Evolutionary conservation across 2,329 filamentous ascomycete species (phyloP).

Genomic region (Aspergillus sp.): DNA sequence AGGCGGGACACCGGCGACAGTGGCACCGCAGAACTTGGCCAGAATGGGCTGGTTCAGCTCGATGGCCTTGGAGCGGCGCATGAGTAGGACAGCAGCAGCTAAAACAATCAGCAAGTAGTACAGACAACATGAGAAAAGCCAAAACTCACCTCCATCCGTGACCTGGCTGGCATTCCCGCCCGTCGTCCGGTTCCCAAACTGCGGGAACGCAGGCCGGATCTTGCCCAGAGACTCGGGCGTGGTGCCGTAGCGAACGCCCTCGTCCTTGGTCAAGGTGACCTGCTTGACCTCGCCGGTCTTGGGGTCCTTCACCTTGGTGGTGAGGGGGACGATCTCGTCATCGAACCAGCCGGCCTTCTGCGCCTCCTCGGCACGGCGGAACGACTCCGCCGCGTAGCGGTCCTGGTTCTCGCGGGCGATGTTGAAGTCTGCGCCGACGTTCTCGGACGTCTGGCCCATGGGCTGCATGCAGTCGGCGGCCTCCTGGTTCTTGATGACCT

Average conservation of each 20-base stretch:
- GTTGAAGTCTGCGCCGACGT: conserved; percentile 83
- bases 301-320: conserved; percentile 69
- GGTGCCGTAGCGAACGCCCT: conserved; percentile 84
- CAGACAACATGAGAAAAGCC: conserved; percentile 1
- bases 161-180: conserved; percentile 93
- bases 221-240: conserved; percentile 74
- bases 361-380: conserved; percentile 74
- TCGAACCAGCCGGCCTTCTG: conserved; percentile 87
- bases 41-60: conserved; percentile 83
- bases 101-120: background rate
- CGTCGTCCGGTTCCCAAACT: conserved; percentile 77
- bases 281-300: conserved; percentile 69
- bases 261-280: conserved; percentile 73
- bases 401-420: conserved; percentile 75
- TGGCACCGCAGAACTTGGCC: conserved; percentile 88
- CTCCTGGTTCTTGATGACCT: conserved; percentile 67
- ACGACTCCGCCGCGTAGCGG: conserved; percentile 76
- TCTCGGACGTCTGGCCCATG: conserved; percentile 98
- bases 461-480: conserved; percentile 79
- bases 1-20: conserved; percentile 79
- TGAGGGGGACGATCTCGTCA: conserved; percentile 89
- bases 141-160: conserved; percentile 66
- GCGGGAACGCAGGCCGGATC: conserved; percentile 80
- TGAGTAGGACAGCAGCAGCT: conserved; percentile 79
- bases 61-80: conserved; percentile 86